Base-by-base conservation (phyloP, 176 grass and related monocot genomes). In the Pontederia paniculata region DNA sequence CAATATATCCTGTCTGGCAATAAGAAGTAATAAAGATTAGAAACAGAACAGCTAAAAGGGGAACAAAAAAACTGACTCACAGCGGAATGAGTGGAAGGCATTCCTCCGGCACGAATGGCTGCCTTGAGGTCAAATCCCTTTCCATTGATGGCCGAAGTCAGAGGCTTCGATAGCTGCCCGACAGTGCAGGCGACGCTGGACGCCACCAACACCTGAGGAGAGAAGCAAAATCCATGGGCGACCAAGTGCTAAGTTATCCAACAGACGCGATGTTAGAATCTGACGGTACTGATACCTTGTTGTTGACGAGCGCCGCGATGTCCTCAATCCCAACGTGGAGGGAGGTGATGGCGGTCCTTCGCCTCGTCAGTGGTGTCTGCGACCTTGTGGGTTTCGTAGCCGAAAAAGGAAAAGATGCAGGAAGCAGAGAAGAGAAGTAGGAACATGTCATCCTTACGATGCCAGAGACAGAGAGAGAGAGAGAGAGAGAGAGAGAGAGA, bases 61-160 rank as follows among this genome's bases (percentile, higher is more conserved):
- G 23, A 20, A 78, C 17, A 53, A 37, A 41, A 19, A 52, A 57
- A 57, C 59, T 14, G 53, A 74, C 77, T 84, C 52, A 97, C 93
- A 48, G 83, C 71, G 2, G 93, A 87, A 80, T 97, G 86, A 4
- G 93, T 90, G 4, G 93, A 97, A 65, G 93, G 93, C 93, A 97
- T 90, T 58, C 93, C 86, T 41, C 86, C 83, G 2, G 93, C 71
- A 15, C 69, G 74, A 71, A 81, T 62, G 11, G 70, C 69, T 25
- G 73, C 70, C 67, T 42, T 84, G 46, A 74, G 62, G 63, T 88
- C 77, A 65, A 97, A 43, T 22, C 60, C 67, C 66, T 65, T 65
- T 9, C 71, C 74, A 31, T 3, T 57, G 58, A 58, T 65, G 16
- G 65, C 78, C 20, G 75, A 79, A 3, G 83, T 82, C 60, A 97